Base-by-base conservation (phyloP, 768 basidiomycete genomes). In the Pulveroboletus ravenelii region DNA sequence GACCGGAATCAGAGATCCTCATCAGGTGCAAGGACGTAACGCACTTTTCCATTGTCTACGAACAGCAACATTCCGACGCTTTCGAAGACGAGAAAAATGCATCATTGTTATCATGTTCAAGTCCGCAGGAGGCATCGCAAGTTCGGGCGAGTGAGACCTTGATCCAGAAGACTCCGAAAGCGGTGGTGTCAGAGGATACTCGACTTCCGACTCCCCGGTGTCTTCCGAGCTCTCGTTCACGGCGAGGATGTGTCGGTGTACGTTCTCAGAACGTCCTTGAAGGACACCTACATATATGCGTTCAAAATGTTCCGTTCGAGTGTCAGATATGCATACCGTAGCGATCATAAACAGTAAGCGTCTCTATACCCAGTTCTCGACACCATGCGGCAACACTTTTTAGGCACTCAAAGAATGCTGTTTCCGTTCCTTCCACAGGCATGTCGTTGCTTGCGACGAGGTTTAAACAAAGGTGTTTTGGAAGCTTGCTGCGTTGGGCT, bases 151-250 rank as follows among this genome's bases (percentile, higher is more conserved):
- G 23, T 81, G 69, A 27, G 82, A 74, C 50, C 82, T 74, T 10
- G 87, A 87, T 23, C 78, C 79, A 23, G 85, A 81, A 59, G 76
- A 77, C 63, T 88, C 87, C 8, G 88, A 90, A 15, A 78, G 70
- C 3, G 88, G 89, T n/a, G 88, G 89, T 0, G 88, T 90, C 39
- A 80, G 71, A 36, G 88, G 89, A 64, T 82, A 89, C 59, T 82
- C 78, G 3, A 78, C 65, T 48, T 87, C 85, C 17, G 80, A 78
- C 49, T 77, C 78, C 47, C 72, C 71, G 17, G 69, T 70, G 29
- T 75, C 68, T 47, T 54, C 56, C 29, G 34, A 58, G 41, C 31
- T 43, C 48, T 63, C 66, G 46, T 57, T 51, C 50, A 51, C 41
- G 8, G 54, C 41, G 47, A 69, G 62, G 44, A 78, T 58, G 42